A percentile compares a stretch with the other conserved stretches of the same genome.
Evolutionary conservation across 352 stramenopile genomes (phyloP).

Genomic region (Blastocystis sp.): DNA sequence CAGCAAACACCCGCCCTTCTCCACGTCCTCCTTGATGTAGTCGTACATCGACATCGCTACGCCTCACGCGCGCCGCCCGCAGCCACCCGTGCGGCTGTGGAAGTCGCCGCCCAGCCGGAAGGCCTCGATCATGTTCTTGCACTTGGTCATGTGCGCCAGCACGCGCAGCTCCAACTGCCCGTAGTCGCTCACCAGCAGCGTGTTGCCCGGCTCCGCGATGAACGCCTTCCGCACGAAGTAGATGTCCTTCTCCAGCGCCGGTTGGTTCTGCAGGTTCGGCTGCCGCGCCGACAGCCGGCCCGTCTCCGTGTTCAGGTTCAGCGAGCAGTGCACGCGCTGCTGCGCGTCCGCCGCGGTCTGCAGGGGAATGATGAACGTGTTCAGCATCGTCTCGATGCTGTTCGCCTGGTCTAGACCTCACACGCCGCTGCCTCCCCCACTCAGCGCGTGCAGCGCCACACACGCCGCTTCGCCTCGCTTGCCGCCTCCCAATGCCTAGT

Average conservation of each 20-base stretch:
- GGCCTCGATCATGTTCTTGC: slow-evolving; percentile 94
- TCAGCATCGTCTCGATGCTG: slow-evolving; percentile 98
- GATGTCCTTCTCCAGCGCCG: slow-evolving; percentile 78
- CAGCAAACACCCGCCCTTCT: slow-evolving; percentile 89
- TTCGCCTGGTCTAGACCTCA: slow-evolving; percentile 82
- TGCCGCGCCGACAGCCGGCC: slow-evolving; percentile 90
- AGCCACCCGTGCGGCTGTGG: slow-evolving; percentile 73
- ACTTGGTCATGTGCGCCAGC: slow-evolving; percentile 94
- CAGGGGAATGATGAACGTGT: slow-evolving; percentile 89
- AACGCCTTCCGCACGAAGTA: slow-evolving; percentile 85
- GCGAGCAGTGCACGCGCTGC: slow-evolving; percentile 90
- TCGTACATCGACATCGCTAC: slow-evolving; percentile 97
- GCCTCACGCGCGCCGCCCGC: not conserved
- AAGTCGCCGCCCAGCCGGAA: slow-evolving; percentile 88
- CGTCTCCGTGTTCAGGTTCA: slow-evolving; percentile 99
- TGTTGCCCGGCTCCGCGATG: slow-evolving; percentile 84
- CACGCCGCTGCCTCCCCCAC: not conserved
- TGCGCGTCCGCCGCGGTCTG: slow-evolving; percentile 85
- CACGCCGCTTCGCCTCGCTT: slow-evolving; percentile 88
- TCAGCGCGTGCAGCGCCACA: slow-evolving; percentile 72
- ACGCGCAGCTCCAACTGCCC: slow-evolving; percentile 97
- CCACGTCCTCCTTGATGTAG: slow-evolving; percentile 90
- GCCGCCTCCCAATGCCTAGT: slow-evolving; percentile 84
- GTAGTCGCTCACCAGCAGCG: slow-evolving; percentile 98
- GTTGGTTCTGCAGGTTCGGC: slow-evolving; percentile 98